A percentile compares a stretch with the other conserved stretches of the same genome.
Evolutionary conservation across 441 rosid genomes (phyloP).

Genomic region (Erysimum cheiri): DNA sequence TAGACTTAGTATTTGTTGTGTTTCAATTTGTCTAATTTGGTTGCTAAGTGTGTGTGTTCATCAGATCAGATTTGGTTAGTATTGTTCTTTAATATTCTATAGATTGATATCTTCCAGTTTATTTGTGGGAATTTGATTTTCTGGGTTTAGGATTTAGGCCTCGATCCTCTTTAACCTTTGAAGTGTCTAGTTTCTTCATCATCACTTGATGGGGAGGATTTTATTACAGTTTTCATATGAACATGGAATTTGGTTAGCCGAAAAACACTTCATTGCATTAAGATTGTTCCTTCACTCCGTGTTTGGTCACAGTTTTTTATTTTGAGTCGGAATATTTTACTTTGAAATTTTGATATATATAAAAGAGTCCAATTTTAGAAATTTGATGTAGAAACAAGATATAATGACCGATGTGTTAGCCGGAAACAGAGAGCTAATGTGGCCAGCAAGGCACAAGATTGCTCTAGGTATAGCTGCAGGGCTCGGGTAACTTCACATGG

Average conservation of each 20-base stretch:
- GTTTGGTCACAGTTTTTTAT: too few species aligned
- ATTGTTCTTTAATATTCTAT: neutral
- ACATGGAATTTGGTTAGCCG: neutral
- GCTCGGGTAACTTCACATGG: constrained; percentile 80
- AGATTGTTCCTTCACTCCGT: too few species aligned
- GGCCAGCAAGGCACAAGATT: constrained; percentile 72
- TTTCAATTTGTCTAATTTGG: neutral
- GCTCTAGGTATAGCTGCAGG: constrained; percentile 81
- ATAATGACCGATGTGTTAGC: constrained; percentile 39
- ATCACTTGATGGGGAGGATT: constrained; percentile 5
- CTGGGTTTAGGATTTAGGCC: constrained; percentile 15
- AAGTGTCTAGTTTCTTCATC: constrained; percentile 7
- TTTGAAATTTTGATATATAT: too few species aligned
- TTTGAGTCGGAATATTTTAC: too few species aligned
- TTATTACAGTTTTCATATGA: neutral
- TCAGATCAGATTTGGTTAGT: neutral
- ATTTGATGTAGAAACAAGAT: too few species aligned
- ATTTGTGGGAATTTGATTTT: neutral
- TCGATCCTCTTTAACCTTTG: neutral
- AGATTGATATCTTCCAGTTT: constrained; percentile 13
- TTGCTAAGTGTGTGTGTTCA: constrained; percentile 9
- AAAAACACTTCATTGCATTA: neutral
- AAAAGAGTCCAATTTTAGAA: too few species aligned
- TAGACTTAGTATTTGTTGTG: neutral
- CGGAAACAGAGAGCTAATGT: constrained; percentile 63